Evolutionary conservation across 257 asterid genomes (phyloP).

Genomic region (Henckelia pumila): DNA sequence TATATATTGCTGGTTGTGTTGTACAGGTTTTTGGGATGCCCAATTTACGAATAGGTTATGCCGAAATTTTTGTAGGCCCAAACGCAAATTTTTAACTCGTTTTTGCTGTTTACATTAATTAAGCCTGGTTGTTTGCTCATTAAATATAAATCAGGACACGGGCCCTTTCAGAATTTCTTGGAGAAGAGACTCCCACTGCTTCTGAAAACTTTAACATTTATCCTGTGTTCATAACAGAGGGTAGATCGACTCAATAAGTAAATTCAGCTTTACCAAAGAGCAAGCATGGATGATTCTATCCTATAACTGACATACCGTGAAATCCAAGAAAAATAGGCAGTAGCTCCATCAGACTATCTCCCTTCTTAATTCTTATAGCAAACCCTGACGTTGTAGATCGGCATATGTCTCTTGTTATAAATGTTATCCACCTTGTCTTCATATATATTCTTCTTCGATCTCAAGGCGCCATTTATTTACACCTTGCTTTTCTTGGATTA

Average conservation of each 20-base stretch:
- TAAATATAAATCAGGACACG: too few relatives aligned
- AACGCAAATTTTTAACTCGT: too few relatives aligned
- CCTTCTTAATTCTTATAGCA: too few relatives aligned
- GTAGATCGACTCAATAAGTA: not conserved
- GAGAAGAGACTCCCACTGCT: conserved; percentile 13
- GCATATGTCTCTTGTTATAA: conserved; percentile 92
- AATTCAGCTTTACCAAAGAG: not conserved
- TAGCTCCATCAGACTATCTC: not conserved
- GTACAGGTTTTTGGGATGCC: too few relatives aligned
- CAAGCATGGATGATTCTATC: conserved; percentile 2
- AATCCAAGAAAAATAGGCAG: conserved; percentile 5
- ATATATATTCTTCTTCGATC: conserved; percentile 94
- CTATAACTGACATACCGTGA: not conserved
- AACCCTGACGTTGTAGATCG: conserved; percentile 96
- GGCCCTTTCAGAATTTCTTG: too few relatives aligned
- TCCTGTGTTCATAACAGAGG: not conserved
- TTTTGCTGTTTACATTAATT: too few relatives aligned
- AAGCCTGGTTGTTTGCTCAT: too few relatives aligned
- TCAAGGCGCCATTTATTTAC: conserved; percentile 96
- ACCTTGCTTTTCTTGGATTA: conserved; percentile 82
- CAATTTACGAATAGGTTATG: too few relatives aligned
- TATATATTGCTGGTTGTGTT: too few relatives aligned
- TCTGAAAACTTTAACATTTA: conserved; percentile 7
- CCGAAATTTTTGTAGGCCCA: too few relatives aligned
- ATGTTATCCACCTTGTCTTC: conserved; percentile 98